These are phyloP conservation scores for Papilionanthe hybrid DNA, from an alignment of 116 monocot genomes.

Conservation along the genomic window DNA sequence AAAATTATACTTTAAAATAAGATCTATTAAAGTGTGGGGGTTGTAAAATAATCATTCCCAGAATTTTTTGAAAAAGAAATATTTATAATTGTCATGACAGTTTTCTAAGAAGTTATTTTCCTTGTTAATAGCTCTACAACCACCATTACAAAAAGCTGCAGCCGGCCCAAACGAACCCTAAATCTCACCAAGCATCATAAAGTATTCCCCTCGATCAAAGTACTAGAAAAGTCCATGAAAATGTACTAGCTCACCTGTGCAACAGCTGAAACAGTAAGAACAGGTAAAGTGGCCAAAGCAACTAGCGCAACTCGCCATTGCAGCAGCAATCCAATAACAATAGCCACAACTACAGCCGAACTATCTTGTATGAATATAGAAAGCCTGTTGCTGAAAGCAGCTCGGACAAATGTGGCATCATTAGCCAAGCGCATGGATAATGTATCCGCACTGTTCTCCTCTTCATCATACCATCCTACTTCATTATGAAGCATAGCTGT, in stretches of 20 bases:
- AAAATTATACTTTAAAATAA: no score
- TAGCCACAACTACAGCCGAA: conserved; percentile 72
- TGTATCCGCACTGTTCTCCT: conserved; percentile 92
- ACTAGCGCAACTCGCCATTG: conserved; percentile 91
- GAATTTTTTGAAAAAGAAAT: no score
- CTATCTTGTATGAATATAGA: conserved; percentile 96
- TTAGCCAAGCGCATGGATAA: conserved; percentile 96
- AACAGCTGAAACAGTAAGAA: conserved; percentile 83
- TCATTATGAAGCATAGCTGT: conserved; percentile 94
- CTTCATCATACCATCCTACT: conserved; percentile 98
- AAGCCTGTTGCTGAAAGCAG: conserved; percentile 96
- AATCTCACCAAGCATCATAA: no score
- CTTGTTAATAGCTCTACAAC: no score
- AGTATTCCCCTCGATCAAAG: no score
- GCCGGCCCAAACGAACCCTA: no score
- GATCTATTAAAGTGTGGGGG: no score
- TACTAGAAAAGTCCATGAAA: no score
- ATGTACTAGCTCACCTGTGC: conserved; percentile 54
- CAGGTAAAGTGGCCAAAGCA: conserved; percentile 83
- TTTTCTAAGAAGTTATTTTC: no score
- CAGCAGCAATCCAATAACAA: conserved; percentile 82
- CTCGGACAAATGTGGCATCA: conserved; percentile 98
- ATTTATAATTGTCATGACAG: no score
- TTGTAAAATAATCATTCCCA: no score
- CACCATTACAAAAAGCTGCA: no score